These are phyloP conservation scores for Protoeuglena noctilucae DNA, from an alignment of 139 green algal species.

Conservation along the genomic window DNA sequence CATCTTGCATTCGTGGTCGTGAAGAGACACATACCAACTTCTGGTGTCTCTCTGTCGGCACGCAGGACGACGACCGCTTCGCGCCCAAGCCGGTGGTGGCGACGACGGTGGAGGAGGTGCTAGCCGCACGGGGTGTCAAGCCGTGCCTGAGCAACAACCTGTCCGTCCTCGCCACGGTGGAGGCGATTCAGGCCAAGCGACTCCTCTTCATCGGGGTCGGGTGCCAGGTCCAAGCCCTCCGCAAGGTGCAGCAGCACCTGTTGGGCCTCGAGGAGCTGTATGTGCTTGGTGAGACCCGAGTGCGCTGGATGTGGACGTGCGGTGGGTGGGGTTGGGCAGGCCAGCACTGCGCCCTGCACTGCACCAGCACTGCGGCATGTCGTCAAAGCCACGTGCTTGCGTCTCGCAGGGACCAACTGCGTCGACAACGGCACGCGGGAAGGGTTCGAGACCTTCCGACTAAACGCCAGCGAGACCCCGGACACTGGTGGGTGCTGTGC, in stretches of 20 bases:
- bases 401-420: slow-evolving; percentile 68
- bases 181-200: slow-evolving; percentile 57
- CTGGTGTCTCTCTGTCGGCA: no score
- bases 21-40: no score
- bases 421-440: slow-evolving; percentile 73
- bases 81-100: slow-evolving; percentile 66
- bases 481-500: no score
- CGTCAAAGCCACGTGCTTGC: no score
- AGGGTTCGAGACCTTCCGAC: slow-evolving; percentile 78
- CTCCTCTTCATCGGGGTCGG: slow-evolving; percentile 91
- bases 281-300: slow-evolving; percentile 62
- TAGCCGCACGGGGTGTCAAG: slow-evolving; percentile 79
- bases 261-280: slow-evolving; percentile 84
- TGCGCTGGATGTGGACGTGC: slow-evolving; percentile 21
- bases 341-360: no score
- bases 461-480: slow-evolving; percentile 48
- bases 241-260: slow-evolving; percentile 71
- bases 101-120: slow-evolving; percentile 62
- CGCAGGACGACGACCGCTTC: slow-evolving; percentile 72
- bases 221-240: slow-evolving; percentile 81
- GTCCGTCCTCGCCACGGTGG: slow-evolving; percentile 78
- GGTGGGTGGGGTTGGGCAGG: no score
- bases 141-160: slow-evolving; percentile 79
- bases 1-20: no score
- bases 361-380: no score